Base-by-base conservation (phyloP, 306 rosid genomes). In the Luffa acutangula region DNA sequence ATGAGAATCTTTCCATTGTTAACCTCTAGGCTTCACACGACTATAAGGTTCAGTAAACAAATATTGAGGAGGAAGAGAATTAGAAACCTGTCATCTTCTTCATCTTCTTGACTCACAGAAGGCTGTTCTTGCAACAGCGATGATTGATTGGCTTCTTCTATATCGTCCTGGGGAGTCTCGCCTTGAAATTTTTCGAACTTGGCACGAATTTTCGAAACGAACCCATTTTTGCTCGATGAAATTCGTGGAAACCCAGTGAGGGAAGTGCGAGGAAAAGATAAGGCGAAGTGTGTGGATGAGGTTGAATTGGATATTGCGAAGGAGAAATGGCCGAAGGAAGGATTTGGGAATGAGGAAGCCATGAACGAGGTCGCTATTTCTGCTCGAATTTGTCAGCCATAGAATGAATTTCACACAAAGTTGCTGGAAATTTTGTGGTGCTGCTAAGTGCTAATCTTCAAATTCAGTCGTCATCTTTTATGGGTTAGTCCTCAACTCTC, bases 161-260 rank as follows among this genome's bases (percentile, higher is more conserved):
- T 42, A 45, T 48, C 70, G 37, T 87, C 85, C 65, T 76, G 87
- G 45, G 85, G 49, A 84, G 81, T 56, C 39, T 86, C 88, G 9
- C 87, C 87, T 79, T 89, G 89, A 89, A 93, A 92, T 74, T 92
- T 93, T 11, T 95, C 96, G 85, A 95, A 92, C 91, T 92, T 95
- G 70, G 97, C 97, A 64, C 51, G 49, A 25, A 88, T 79, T 87
- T 85, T 95, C 62, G 87, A 82, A 76, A 52, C 21, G 53, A 79
- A 78, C 76, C 62, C 76, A 6, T 87, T 45, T 34, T 76, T 45
- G 76, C 20, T 80, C 53, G 86, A 69, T 75, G 87, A 81, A 76
- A 80, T 70, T 25, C 81, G 87, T 75, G 59, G 56, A 85, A 82
- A 52, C 65, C 85, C 33, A 54, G 56, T 58, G 67, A 83, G 75